Evolutionary conservation across 257 asterid genomes (phyloP), one percentile per base, ranked within the genome.

Genomic region (Galeopsis tetrahit): DNA sequence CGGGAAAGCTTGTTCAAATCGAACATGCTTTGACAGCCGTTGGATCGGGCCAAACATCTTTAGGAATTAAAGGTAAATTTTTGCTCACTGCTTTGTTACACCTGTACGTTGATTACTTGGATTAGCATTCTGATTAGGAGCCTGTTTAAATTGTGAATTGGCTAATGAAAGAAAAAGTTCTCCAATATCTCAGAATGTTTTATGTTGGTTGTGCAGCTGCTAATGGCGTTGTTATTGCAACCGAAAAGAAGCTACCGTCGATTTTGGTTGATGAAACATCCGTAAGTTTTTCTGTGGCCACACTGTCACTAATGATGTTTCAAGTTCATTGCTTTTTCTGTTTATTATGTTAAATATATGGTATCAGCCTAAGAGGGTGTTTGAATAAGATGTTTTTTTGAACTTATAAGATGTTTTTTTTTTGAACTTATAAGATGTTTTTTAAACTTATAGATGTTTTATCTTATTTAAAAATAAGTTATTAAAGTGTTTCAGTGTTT

Each of bases 11-110:
- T 75, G 99, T 92, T 80, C 99, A 95, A 81, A 95, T 95, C 66
- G 99, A 95, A 70, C 99, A 95, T 65, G 99, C 99, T 60, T 81
- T 95, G 77, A 95, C 99, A 4, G 99, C 99, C 1, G 99, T 95
- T 69, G 99, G 98, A 55, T 95, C 99, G 70, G 99, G 99, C 63
- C 99, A 95, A 83, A 95, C 99, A 32, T 95, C 99, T 56, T 68
- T 95, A 71, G 99, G 99, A 62, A 95, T 95, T 76, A 95, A 95
- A 90, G 98, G 99, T 95, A 70, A 66, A 5, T 28, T 17, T 59
- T 1, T 69, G 40, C 10, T 7, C 15, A 48, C n/a, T 77, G 10
- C 51, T 32, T 10, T 32, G 3, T 68, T 51, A 59, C 56, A 13
- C 21, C 17, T 68, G 32, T 68, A 14, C 7, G 2, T 42, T 1